Percentiles rank a stretch among this genome's conserved stretches.
Evolutionary conservation across 176 grass and related monocot species (phyloP).

Genomic region (Hyparrhenia diplandra): DNA sequence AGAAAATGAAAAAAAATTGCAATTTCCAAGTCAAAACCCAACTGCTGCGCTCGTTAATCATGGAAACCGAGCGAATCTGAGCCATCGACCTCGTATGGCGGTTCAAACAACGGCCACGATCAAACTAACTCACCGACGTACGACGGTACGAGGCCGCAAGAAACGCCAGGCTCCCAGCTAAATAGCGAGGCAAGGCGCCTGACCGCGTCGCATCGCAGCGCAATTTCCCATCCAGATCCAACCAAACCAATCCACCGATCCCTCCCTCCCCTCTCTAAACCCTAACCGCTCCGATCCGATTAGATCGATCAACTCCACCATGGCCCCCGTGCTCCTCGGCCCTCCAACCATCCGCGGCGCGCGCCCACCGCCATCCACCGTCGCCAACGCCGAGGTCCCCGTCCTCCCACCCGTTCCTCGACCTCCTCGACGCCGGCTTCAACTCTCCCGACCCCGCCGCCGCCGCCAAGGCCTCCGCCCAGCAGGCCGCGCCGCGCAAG

Average conservation of each 20-base stretch:
- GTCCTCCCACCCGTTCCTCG: slow-evolving; percentile 24
- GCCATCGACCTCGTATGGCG: not conserved
- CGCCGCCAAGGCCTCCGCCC: not conserved
- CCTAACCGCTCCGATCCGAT: not conserved
- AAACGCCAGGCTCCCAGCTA: not conserved
- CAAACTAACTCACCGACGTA: not conserved
- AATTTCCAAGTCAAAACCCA: not conserved
- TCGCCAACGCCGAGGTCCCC: not conserved
- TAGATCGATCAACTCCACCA: not conserved
- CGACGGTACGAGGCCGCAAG: not conserved
- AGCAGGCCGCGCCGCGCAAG: not conserved
- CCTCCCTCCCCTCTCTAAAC: not conserved
- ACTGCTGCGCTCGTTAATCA: not conserved
- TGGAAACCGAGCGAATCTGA: not conserved
- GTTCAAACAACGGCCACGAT: not conserved
- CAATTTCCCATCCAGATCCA: not conserved
- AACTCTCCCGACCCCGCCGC: not conserved
- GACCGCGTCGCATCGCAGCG: not conserved
- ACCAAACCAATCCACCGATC: not conserved
- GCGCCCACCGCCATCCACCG: not conserved
- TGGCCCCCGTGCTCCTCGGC: slow-evolving; percentile 21
- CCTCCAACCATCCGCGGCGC: slow-evolving; percentile 20
- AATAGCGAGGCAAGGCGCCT: not conserved
- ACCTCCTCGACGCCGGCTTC: slow-evolving; percentile 39
- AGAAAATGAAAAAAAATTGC: too few species aligned